Base-by-base conservation (phyloP, 257 asterid species). In the Cynanchum wilfordii region DNA sequence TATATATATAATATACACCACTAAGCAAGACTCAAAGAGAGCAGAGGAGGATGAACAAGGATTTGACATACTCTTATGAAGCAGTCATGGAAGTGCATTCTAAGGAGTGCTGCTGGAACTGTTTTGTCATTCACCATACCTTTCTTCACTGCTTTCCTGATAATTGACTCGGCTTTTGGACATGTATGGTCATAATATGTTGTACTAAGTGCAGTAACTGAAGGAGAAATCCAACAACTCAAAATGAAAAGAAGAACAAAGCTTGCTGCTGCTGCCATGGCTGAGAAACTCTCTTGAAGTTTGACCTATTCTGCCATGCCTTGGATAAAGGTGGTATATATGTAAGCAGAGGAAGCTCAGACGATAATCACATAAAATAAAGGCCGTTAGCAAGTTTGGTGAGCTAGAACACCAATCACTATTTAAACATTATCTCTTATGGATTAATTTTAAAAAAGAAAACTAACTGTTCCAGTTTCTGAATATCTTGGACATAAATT, bases 21-120 rank as follows among this genome's bases (percentile, higher is more conserved):
- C 17, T 36, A 16, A 2, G 15, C 13, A 22, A 3, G 0, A 33
- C 27, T 15, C 19, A 36, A 38, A 33, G 6, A 22, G 55, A 49
- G 5, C 24, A 66, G 30, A 12, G 50, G 55, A 12, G 12, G 33
- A 69, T 10, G 20, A 30, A 5, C 13, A 50, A 62, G 33, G 3
- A 44, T 3, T n/a, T 63, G 4, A 15, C 11, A 7, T 81, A 92
- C 98, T 81, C 95, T 88, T 68, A 92, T 77, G 76, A 92, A 90
- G 71, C 98, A 92, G 70, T 92, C 96, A 76, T 92, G 98, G 83
- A 92, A 92, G 59, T 92, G 95, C 96, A 87, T 87, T 77, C 96
- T 78, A 20, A 92, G 95, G 3, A 92, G 79, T n/a, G 96, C 96
- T 10, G 98, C 98, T 0, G 97, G 89, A 40, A 92, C 96, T 8